Evolutionary conservation across 1,284 basidiomycete species (phyloP).

Genomic region (Cryptococcus maquisensis): DNA sequence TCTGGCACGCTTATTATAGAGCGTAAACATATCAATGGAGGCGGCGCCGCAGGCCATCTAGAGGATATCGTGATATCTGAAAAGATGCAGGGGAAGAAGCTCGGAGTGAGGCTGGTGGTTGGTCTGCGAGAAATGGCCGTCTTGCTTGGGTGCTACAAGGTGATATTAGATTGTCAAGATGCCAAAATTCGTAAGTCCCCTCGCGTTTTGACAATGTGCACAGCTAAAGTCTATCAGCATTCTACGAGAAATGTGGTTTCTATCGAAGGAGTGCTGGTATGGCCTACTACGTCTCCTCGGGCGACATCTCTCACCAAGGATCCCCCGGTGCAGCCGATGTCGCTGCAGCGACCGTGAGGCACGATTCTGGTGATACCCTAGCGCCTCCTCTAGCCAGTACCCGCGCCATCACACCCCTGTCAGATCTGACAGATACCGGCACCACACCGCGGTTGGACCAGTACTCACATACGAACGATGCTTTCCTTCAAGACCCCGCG

Average conservation of each 20-base stretch:
- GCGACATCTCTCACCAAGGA: not conserved
- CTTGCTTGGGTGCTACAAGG: slow-evolving; percentile 81
- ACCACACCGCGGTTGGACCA: not conserved
- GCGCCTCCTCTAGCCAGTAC: not conserved
- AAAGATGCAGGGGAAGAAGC: slow-evolving; percentile 70
- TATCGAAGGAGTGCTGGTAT: slow-evolving; percentile 15
- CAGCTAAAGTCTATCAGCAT: slow-evolving; percentile 56
- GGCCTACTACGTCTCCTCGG: slow-evolving; percentile 26
- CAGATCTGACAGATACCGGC: not conserved
- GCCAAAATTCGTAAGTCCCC: slow-evolving; percentile 74
- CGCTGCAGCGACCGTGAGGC: not conserved
- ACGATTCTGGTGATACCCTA: not conserved
- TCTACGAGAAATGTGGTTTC: slow-evolving; percentile 90
- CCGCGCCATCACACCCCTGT: not conserved
- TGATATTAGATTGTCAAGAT: slow-evolving; percentile 88
- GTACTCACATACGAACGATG: slow-evolving; percentile 1
- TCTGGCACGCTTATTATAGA: slow-evolving; percentile 83
- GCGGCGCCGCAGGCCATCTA: slow-evolving; percentile 81
- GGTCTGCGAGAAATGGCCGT: slow-evolving; percentile 75
- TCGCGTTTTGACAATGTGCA: slow-evolving; percentile 35
- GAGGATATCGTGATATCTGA: slow-evolving; percentile 93
- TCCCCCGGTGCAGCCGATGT: not conserved
- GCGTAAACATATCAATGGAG: slow-evolving; percentile 81
- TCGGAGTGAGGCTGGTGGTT: slow-evolving; percentile 79
- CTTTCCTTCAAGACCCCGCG: slow-evolving; percentile 2